A percentile compares a stretch with the other conserved stretches of the same genome.
These are phyloP conservation scores for Selaginella moellendorffii DNA, from an alignment of 75 land plant genomes.

Conservation along the genomic window DNA sequence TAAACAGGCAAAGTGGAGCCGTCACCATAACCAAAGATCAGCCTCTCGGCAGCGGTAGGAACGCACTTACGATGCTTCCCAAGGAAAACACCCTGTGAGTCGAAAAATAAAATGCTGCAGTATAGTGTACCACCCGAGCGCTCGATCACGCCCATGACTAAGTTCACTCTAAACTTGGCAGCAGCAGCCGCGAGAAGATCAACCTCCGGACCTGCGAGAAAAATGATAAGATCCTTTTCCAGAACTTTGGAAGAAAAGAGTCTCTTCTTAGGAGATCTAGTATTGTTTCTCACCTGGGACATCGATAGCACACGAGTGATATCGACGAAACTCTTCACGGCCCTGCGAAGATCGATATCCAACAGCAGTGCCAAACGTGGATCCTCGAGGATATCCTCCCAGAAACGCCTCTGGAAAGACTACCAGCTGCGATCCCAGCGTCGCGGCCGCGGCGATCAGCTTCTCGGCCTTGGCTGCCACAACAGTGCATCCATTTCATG, in stretches of 20 bases:
- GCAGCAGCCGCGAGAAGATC: slow-evolving; percentile 69
- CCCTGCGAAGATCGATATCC: slow-evolving; percentile 66
- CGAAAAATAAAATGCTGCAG: slow-evolving; percentile 77
- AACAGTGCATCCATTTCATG: not conserved
- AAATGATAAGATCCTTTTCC: not conserved
- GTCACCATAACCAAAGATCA: slow-evolving; percentile 97
- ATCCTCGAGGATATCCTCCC: slow-evolving; percentile 95
- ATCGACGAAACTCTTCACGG: slow-evolving; percentile 70
- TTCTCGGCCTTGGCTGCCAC: slow-evolving; percentile 84
- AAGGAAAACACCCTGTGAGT: slow-evolving; percentile 43
- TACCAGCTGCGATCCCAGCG: slow-evolving; percentile 66
- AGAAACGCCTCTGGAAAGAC: slow-evolving; percentile 97
- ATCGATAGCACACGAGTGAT: slow-evolving; percentile 90
- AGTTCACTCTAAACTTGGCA: slow-evolving; percentile 55
- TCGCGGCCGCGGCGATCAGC: slow-evolving; percentile 69
- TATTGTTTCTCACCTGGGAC: slow-evolving; percentile 89
- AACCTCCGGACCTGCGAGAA: slow-evolving; percentile 76
- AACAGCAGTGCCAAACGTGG: slow-evolving; percentile 60
- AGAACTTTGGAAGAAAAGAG: not conserved
- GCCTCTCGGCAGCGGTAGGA: slow-evolving; percentile 82
- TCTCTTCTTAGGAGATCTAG: not conserved
- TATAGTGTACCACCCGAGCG: slow-evolving; percentile 83
- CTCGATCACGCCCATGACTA: slow-evolving; percentile 92
- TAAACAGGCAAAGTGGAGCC: slow-evolving; percentile 93
- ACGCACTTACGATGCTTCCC: slow-evolving; percentile 92